Evolutionary conservation across 805 yeast species (phyloP).

Genomic region (Candida sithepensis): DNA sequence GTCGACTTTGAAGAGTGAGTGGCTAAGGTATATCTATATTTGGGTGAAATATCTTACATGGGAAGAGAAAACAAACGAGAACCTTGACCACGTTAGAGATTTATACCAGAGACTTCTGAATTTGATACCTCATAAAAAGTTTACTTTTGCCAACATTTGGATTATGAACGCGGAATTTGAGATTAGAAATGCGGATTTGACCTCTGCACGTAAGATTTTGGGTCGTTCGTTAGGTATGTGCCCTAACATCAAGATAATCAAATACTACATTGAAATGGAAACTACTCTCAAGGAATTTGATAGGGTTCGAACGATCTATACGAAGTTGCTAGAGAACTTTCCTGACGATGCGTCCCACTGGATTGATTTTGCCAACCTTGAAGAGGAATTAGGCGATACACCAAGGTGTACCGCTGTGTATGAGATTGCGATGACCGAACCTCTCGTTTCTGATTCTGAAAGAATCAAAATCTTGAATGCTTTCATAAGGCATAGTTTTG

Average conservation of each 20-base stretch:
- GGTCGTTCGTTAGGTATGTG: constrained; percentile 71
- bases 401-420: constrained; percentile 65
- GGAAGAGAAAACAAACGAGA: constrained; percentile 48
- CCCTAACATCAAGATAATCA: constrained; percentile 57
- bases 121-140: constrained; percentile 51
- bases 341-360: constrained; percentile 45
- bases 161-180: constrained; percentile 66
- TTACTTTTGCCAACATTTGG: constrained; percentile 78
- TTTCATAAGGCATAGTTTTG: constrained; percentile 58
- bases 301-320: constrained; percentile 70
- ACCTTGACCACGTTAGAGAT: constrained; percentile 43
- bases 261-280: constrained; percentile 67
- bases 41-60: constrained; percentile 66
- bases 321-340: constrained; percentile 54
- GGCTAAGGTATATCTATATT: constrained; percentile 69
- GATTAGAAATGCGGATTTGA: constrained; percentile 53
- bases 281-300: constrained; percentile 70
- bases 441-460: constrained; percentile 6
- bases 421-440: constrained; percentile 41
- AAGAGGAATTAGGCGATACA: constrained; percentile 60
- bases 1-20: constrained; percentile 28
- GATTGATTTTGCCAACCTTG: constrained; percentile 66
- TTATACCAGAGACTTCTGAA: constrained; percentile 49
- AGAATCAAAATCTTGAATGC: constrained; percentile 12
- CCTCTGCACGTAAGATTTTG: constrained; percentile 58